Conservation (phyloP, 768 basidiomycete species). For the Boletus rubropictus region DNA sequence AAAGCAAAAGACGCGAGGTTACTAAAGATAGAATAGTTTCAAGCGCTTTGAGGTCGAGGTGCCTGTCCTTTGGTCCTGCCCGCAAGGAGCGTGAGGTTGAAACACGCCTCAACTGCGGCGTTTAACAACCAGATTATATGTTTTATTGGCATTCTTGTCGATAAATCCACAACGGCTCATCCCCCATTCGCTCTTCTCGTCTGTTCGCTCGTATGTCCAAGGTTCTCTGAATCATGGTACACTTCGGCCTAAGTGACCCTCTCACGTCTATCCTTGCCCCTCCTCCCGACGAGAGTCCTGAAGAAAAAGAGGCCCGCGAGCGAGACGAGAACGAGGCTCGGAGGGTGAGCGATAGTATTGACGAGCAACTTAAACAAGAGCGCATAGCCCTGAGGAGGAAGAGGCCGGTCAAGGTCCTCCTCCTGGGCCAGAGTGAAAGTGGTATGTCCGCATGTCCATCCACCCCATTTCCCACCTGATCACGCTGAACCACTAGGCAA, state of each 20-base stretch:
- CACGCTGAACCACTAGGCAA: slow-evolving; percentile 38
- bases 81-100: no score
- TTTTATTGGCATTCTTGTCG: background rate
- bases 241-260: slow-evolving; percentile 51
- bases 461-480: slow-evolving; percentile 5
- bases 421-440: slow-evolving; percentile 74
- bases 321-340: slow-evolving; percentile 58
- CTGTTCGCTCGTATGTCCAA: background rate
- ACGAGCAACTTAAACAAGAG: slow-evolving; percentile 65
- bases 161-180: background rate
- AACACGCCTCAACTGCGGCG: background rate
- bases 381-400: slow-evolving; percentile 52
- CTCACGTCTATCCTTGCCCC: slow-evolving; percentile 56
- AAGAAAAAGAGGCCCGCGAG: slow-evolving; percentile 51
- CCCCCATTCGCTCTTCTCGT: background rate
- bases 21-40: no score
- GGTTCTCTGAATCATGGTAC: slow-evolving; percentile 17
- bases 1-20: no score
- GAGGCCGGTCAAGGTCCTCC: slow-evolving; percentile 65
- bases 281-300: slow-evolving; percentile 56
- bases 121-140: background rate
- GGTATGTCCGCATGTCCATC: slow-evolving; percentile 29
- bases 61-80: no score
- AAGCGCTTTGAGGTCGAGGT: no score
- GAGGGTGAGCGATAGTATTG: slow-evolving; percentile 65